A percentile compares a stretch with the other conserved stretches of the same genome.
Conservation (phyloP, 352 stramenopile species). For the Phytopythium kandeliae region DNA sequence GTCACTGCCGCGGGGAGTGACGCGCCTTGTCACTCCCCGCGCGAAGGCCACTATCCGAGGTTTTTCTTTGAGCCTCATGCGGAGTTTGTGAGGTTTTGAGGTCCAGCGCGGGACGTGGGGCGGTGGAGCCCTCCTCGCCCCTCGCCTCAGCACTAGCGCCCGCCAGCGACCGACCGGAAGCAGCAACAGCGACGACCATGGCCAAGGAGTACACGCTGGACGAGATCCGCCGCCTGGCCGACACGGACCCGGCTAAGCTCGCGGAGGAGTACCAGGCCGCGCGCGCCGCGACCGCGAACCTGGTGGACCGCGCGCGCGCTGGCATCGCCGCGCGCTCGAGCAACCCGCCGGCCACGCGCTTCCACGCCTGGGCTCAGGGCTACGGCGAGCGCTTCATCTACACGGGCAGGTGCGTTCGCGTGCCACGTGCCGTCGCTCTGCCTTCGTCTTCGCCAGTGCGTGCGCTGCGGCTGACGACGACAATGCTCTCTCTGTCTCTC, state of each 20-base stretch:
- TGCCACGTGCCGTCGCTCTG: not conserved
- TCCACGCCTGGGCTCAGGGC: constrained; percentile 64
- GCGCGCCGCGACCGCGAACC: constrained; percentile 54
- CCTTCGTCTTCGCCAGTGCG: not conserved
- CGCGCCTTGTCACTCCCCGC: no score
- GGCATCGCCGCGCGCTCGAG: constrained; percentile 51
- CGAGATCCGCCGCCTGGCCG: constrained; percentile 72
- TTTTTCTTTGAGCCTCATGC: no score
- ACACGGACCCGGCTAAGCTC: constrained; percentile 68
- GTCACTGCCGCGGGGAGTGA: no score
- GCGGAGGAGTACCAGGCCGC: constrained; percentile 64
- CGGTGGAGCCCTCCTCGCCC: no score
- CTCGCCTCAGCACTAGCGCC: no score
- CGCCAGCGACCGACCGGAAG: no score
- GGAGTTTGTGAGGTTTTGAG: no score
- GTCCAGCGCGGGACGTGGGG: no score
- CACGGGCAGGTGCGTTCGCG: constrained; percentile 35
- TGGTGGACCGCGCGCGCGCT: constrained; percentile 52
- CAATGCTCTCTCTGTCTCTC: no score
- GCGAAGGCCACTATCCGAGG: no score
- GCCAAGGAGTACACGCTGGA: constrained; percentile 74
- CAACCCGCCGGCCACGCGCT: constrained; percentile 49
- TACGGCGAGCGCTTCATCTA: constrained; percentile 76
- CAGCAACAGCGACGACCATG: constrained; percentile 27
- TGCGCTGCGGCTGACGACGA: constrained; percentile 2